These are phyloP conservation scores for Neofusicoccum umdonicola DNA, from an alignment of 2,329 filamentous ascomycete genomes.

Conservation along the genomic window DNA sequence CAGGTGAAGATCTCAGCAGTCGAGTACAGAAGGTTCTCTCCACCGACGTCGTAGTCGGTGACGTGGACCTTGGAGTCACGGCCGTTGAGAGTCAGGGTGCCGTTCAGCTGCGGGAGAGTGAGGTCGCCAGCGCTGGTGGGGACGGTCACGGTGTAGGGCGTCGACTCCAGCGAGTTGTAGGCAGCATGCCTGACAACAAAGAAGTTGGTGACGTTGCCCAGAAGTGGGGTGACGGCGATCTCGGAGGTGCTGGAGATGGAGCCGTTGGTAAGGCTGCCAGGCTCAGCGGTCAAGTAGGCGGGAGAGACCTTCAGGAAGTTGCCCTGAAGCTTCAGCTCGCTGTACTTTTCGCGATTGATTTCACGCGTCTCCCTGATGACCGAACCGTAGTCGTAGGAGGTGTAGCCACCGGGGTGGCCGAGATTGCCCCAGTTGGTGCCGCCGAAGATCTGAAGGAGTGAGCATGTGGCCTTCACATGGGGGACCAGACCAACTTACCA, in stretches of 20 bases:
- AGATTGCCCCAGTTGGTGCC: constrained; percentile 81
- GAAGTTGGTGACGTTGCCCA: constrained; percentile 55
- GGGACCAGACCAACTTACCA: constrained; percentile 49
- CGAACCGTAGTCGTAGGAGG: constrained; percentile 60
- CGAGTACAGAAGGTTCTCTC: constrained; percentile 62
- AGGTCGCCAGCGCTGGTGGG: constrained; percentile 58
- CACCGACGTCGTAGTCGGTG: constrained; percentile 63
- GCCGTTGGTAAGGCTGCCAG: constrained; percentile 29
- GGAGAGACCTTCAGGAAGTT: constrained; percentile 74
- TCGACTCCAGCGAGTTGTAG: constrained; percentile 58
- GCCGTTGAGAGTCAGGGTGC: constrained; percentile 57
- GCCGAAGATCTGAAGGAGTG: constrained; percentile 57
- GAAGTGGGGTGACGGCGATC: constrained; percentile 62
- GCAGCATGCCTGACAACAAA: constrained; percentile 66
- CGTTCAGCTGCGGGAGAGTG: constrained; percentile 59
- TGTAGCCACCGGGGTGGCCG: constrained; percentile 61
- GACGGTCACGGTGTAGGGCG: constrained; percentile 63
- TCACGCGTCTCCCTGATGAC: constrained; percentile 68
- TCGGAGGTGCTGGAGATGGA: constrained; percentile 41
- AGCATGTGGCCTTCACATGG: not conserved
- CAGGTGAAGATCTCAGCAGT: constrained; percentile 68
- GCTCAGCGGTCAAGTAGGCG: constrained; percentile 58
- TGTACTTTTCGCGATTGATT: constrained; percentile 72
- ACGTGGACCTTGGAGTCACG: constrained; percentile 68
- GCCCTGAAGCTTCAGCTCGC: constrained; percentile 72